Evolutionary conservation across 2,329 filamentous ascomycete species (phyloP), one percentile per base, ranked within the genome.

Genomic region (Monilinia fructicola): DNA sequence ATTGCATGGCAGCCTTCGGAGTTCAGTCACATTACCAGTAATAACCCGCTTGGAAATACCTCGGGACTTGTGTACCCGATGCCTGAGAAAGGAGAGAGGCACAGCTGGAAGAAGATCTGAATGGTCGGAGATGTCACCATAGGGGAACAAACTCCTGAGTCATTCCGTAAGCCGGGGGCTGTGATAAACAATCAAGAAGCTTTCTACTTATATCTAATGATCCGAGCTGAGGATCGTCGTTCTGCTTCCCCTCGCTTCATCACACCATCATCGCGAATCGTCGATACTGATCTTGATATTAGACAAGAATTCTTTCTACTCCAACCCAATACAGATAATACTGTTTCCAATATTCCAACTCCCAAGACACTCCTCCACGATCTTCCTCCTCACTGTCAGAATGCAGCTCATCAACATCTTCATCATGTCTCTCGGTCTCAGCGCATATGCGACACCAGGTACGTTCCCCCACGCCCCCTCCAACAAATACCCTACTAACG

Each of bases 381-480:
- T 26, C n/a, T 14, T 9, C 26, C n/a, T 5, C n/a, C 4, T 28
- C 40, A n/a, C 31, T 10, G 4, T 6, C 23, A 28, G 44, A 28
- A 58, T 58, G 54, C 54, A 58, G 14, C 54, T 58, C 54, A 28
- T 58, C 16, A 58, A 58, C 12, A 58, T 58, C 38, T n/a, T 58
- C 4, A 44, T 58, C 23, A 23, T 58, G 14, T 44, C 54, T n/a
- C 40, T 58, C 5, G 18, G 38, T 42, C 54, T 58, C 16, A 44
- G 40, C n/a, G 40, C 23, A 23, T n/a, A 40, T 4, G 54, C 54
- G 3, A 58, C 44, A 7, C 54, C 54, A 4, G 40, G 54, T 58
- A 21, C 6, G 14, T n/a, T 1, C 38, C 38, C 1, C 28, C 23
- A 9, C 26, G 5, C 4, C n/a, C n/a, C 26, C 11, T 14, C 4